These are phyloP conservation scores for Candida berthetii DNA, from an alignment of 805 yeast species.

Conservation along the genomic window DNA sequence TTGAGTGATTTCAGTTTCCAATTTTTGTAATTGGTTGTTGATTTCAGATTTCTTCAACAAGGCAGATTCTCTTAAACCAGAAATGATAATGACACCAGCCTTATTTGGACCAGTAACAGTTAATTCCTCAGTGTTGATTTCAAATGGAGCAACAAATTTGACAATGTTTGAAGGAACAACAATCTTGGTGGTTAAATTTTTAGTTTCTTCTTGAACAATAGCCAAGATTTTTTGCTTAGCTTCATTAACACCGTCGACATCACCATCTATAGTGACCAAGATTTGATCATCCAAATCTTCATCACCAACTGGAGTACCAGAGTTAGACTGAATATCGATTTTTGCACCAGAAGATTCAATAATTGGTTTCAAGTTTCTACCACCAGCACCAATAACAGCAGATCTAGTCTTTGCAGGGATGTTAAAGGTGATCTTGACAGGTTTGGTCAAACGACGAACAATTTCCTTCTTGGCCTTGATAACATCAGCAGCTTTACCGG, in stretches of 20 bases:
- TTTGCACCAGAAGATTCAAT: slow-evolving; percentile 60
- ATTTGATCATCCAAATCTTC: slow-evolving; percentile 57
- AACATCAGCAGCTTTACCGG: slow-evolving; percentile 67
- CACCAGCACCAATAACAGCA: slow-evolving; percentile 81
- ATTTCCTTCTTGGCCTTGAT: slow-evolving; percentile 69
- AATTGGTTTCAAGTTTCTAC: slow-evolving; percentile 75
- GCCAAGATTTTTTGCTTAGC: slow-evolving; percentile 67
- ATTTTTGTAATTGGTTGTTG: slow-evolving; percentile 34
- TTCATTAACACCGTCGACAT: slow-evolving; percentile 69
- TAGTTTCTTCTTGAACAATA: slow-evolving; percentile 73
- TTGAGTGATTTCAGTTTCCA: slow-evolving; percentile 39
- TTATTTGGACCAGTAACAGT: slow-evolving; percentile 25
- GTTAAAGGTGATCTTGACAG: slow-evolving; percentile 50
- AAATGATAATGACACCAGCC: slow-evolving; percentile 41
- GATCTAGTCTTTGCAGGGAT: slow-evolving; percentile 78
- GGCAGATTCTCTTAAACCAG: slow-evolving; percentile 70
- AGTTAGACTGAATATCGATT: slow-evolving; percentile 58
- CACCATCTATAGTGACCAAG: slow-evolving; percentile 70
- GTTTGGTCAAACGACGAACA: slow-evolving; percentile 70
- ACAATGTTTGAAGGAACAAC: slow-evolving; percentile 31
- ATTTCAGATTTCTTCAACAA: slow-evolving; percentile 48
- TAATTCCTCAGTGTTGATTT: slow-evolving; percentile 20
- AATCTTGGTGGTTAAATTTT: slow-evolving; percentile 44
- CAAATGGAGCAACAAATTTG: slow-evolving; percentile 24
- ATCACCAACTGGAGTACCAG: slow-evolving; percentile 30